Evolutionary conservation across 495 filamentous ascomycete species (phyloP), one percentile per base, ranked within the genome.

Genomic region (Aspergillus hancockii): DNA sequence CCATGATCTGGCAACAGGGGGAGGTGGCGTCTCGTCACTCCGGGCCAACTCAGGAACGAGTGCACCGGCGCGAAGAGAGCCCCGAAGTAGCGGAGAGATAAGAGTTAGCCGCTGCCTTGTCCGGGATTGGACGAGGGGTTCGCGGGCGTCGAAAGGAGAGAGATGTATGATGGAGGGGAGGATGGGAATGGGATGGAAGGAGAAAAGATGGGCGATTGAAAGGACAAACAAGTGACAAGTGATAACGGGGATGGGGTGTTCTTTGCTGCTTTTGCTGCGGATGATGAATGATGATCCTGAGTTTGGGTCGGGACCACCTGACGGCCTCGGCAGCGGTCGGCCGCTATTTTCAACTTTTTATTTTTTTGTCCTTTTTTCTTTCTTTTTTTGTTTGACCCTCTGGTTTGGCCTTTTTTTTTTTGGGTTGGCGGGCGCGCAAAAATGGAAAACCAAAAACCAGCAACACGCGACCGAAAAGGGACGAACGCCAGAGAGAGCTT

Each of bases 1-100:
- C 92, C 92, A 96, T 96, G 71, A 64, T 77, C 71, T 58, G 76
- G 69, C 57, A 64, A 69, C 60, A 64, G 67, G 62, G 58, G 57
- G 67, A 71, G 60, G 66, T 63, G 65, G 71, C 68, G 65, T 64
- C 70, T 73, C 74, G 73, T 72, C 73, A 77, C 72, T 73, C 74
- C 71, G 66, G 74, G 67, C 71, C 71, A 67, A 65, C 71, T 74
- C 72, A 70, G 67, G 63, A 63, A 74, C 63, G 67, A 69, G 66
- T 66, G 72, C 61, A 67, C 71, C 71, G 69, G 68, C 68, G 71
- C 67, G 70, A 63, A 63, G 70, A 71, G 67, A 69, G 68, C 64
- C 67, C 61, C 62, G 51, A 59, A 59, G 49, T 63, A 54, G 55
- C 52, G 55, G 64, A 54, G 41, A 58, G 60, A 62, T 52, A 49